Evolutionary conservation across 73 alveolate species (phyloP).

Genomic region (Paramecium primaurelia): DNA sequence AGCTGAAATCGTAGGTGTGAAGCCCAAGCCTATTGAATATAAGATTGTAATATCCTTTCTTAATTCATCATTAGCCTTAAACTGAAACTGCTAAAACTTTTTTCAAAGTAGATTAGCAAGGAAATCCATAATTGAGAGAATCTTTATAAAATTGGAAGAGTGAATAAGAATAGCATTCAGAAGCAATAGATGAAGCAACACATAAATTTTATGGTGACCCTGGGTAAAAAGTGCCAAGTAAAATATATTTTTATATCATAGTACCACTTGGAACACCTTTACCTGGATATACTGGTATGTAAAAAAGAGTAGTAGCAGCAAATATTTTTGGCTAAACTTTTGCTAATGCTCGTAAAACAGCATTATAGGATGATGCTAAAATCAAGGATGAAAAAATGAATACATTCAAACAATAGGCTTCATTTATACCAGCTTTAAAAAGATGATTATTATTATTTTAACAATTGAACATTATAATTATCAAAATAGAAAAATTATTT

Average conservation of each 20-base stretch:
- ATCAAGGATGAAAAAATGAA: conserved; percentile 51
- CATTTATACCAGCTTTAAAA: conserved; percentile 45
- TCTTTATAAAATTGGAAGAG: neutral
- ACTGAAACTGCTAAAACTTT: conserved; percentile 47
- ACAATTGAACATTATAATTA: neutral
- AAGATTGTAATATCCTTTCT: neutral
- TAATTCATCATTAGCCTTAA: neutral
- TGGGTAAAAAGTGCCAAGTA: conserved; percentile 50
- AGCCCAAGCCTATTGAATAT: conserved; percentile 38
- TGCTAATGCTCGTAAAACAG: conserved; percentile 63
- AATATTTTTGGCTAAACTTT: conserved; percentile 60
- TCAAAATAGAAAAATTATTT: neutral
- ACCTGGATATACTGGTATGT: conserved; percentile 62
- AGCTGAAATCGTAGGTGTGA: conserved; percentile 63
- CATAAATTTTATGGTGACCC: conserved; percentile 61
- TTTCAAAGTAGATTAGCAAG: neutral
- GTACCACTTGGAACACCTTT: conserved; percentile 57
- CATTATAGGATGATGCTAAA: conserved; percentile 32
- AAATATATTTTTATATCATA: neutral
- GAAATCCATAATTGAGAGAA: conserved; percentile 28
- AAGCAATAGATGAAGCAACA: conserved; percentile 22
- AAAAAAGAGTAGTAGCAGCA: conserved; percentile 62
- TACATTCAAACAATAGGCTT: conserved; percentile 46
- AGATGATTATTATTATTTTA: conserved; percentile 33
- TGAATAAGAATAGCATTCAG: neutral